Conservation (phyloP, 192 early-diverging fungal genomes). For the Coemansia sp. region DNA sequence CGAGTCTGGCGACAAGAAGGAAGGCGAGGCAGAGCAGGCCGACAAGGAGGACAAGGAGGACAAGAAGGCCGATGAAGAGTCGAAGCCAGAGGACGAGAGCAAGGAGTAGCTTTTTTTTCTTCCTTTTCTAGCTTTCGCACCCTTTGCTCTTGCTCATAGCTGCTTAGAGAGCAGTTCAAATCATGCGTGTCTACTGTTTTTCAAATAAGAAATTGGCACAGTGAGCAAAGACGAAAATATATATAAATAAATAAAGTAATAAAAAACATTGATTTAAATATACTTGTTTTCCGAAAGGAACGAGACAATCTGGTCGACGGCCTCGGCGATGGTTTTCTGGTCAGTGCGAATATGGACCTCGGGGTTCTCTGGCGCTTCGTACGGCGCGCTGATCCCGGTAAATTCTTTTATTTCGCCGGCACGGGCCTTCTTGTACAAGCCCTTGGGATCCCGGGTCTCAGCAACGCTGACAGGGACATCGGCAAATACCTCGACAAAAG, state of each 20-base stretch:
- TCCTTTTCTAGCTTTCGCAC: neutral
- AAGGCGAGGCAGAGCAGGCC: constrained; percentile 14
- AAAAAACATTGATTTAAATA: constrained; percentile 9
- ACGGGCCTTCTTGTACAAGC: constrained; percentile 93
- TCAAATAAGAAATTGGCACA: no score
- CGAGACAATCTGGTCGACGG: constrained; percentile 36
- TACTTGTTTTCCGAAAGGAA: constrained; percentile 31
- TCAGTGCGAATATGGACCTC: constrained; percentile 87
- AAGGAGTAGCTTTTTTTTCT: neutral
- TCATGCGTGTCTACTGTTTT: no score
- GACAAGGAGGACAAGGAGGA: constrained; percentile 30
- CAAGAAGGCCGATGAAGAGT: constrained; percentile 23
- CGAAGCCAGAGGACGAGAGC: constrained; percentile 8
- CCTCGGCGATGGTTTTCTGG: constrained; percentile 59
- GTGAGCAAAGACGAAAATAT: no score
- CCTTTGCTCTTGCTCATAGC: no score
- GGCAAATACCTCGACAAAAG: constrained; percentile 85
- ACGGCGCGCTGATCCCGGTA: constrained; percentile 91
- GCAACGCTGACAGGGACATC: constrained; percentile 85
- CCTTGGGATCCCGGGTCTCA: constrained; percentile 91
- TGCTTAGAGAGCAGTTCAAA: no score
- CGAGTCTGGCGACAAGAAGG: constrained; percentile 23
- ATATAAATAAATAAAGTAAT: no score
- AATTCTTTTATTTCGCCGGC: constrained; percentile 93
- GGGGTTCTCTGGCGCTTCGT: constrained; percentile 78